Evolutionary conservation across 2,329 filamentous ascomycete species (phyloP).

Genomic region (Chaetomium olivaceum): DNA sequence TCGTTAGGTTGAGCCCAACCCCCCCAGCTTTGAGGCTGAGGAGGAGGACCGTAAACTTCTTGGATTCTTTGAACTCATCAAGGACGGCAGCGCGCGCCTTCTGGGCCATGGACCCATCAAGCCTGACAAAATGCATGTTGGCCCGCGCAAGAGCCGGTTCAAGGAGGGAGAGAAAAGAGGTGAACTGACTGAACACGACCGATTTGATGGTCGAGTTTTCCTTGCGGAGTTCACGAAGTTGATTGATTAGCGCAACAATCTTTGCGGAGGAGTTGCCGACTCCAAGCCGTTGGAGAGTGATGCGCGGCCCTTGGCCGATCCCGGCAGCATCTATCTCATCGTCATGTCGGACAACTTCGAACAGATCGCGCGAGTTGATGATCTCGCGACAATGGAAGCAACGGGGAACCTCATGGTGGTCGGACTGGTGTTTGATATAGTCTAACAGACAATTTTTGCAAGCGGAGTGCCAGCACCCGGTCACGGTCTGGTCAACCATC

Average conservation of each 20-base stretch:
- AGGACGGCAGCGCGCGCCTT: constrained; percentile 80
- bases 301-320: constrained; percentile 49
- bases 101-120: constrained; percentile 89
- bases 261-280: constrained; percentile 79
- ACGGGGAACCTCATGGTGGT: constrained; percentile 71
- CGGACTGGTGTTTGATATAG: constrained; percentile 83
- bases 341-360: constrained; percentile 85
- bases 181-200: constrained; percentile 96
- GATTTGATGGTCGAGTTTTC: constrained; percentile 74
- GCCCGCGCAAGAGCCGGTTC: constrained; percentile 73
- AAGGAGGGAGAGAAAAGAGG: constrained; percentile 90
- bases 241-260: constrained; percentile 73
- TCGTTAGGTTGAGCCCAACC: constrained; percentile 89
- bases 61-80: constrained; percentile 63
- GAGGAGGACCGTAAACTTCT: constrained; percentile 71
- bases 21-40: constrained; percentile 87
- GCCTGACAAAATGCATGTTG: constrained; percentile 77
- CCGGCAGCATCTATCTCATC: constrained; percentile 49
- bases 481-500: constrained; percentile 92
- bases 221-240: constrained; percentile 69
- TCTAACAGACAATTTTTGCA: constrained; percentile 91
- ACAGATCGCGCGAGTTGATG: constrained; percentile 81
- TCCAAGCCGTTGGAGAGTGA: constrained; percentile 62
- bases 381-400: constrained; percentile 90
- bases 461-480: constrained; percentile 95